Evolutionary conservation across 306 rosid genomes (phyloP), one percentile per base, ranked within the genome.

Genomic region (Sicyos edulis): DNA sequence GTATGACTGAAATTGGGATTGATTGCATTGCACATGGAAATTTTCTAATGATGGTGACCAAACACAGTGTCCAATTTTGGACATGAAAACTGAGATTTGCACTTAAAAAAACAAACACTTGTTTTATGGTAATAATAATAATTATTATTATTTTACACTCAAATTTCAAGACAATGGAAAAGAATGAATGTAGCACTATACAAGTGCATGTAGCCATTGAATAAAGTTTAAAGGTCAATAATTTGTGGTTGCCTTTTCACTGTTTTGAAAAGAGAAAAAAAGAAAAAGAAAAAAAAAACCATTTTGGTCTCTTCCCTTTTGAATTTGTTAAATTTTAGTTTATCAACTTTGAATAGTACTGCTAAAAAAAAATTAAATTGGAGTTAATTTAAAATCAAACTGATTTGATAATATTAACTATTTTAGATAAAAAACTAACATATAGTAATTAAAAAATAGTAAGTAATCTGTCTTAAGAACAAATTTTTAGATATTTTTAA

Each of bases 141-240:
- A 22, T 62, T 34, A 17, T 65, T n/a, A 19, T 42, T 19, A 4
- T 37, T n/a, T 26, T 60, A 40, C 53, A 42, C 45, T 19, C 71
- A 64, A 64, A 42, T 45, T 66, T 45, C 34, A 66, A 45, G 71
- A 42, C 54, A 66, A 45, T 42, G 54, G 54, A 60, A 60, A 60
- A 3, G 6, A 60, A 29, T 32, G 47, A 29, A 64, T 2, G 53
- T 40, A 57, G 32, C 70, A 65, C 71, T 65, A 34, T 63, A 0
- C 24, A 58, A 61, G 11, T 34, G 68, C 45, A 63, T 63, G 70
- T 1, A 37, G 70, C 51, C 37, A 37, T 63, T 63, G 2, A 34
- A 34, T 61, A 63, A 63, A 37, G 16, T n/a, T n/a, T 19, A 63
- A 16, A 63, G 14, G 15, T 14, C 51, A 63, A 63, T 63, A 37